Evolutionary conservation across 192 early-diverging fungal genomes (phyloP).

Genomic region (Spinellus fusiger): DNA sequence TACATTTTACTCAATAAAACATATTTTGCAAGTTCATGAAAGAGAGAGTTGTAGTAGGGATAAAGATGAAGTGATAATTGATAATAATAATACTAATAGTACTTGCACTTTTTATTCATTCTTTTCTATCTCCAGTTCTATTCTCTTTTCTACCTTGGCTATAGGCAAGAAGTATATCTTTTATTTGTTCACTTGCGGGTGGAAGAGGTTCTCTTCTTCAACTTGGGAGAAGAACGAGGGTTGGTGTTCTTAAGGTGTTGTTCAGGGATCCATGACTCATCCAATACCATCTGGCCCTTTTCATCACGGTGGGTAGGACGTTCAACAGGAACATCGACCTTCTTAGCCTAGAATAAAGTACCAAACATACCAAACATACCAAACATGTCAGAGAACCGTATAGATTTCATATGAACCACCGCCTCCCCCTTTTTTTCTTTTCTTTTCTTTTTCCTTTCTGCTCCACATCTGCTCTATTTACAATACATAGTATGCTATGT

Average conservation of each 20-base stretch:
- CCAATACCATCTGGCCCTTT: slow-evolving; percentile 32
- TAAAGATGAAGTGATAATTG: not conserved
- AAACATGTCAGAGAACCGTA: not conserved
- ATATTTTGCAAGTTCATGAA: not conserved
- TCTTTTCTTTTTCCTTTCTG: not conserved
- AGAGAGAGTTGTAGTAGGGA: not conserved
- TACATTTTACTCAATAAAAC: not conserved
- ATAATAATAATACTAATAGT: not conserved
- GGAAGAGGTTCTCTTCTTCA: slow-evolving; percentile 29
- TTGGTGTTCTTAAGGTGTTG: slow-evolving; percentile 29
- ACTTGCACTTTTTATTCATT: not conserved
- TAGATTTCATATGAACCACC: not conserved
- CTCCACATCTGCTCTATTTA: not conserved
- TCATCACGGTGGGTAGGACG: slow-evolving; percentile 33
- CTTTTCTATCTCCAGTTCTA: not conserved
- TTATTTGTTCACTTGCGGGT: not conserved
- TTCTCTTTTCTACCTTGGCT: not conserved
- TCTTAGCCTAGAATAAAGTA: slow-evolving; percentile 4
- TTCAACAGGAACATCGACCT: slow-evolving; percentile 10
- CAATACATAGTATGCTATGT: not conserved
- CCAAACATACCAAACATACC: not conserved
- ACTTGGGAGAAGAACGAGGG: slow-evolving; percentile 21
- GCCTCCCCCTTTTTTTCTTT: not conserved
- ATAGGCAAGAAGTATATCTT: too few species aligned
- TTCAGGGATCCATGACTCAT: slow-evolving; percentile 53